Evolutionary conservation across 2,329 filamentous ascomycete genomes (phyloP).

Genomic region (Apiospora saccharicola): DNA sequence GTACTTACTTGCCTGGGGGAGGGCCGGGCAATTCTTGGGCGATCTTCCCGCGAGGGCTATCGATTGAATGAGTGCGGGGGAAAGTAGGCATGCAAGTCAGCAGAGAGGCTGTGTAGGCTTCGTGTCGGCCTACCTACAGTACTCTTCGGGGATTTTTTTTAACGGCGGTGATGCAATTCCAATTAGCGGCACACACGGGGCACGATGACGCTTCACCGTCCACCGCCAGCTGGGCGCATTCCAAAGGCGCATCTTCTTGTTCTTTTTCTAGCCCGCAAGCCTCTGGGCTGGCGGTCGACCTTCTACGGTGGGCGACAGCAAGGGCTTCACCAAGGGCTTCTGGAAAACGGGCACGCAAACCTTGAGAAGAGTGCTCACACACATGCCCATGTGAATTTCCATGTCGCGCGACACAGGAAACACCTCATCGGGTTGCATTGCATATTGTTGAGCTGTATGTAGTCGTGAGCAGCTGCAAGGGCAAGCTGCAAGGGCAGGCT

Average conservation of each 20-base stretch:
- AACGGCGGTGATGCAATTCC: slow-evolving; percentile 4
- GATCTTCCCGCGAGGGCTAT: background rate
- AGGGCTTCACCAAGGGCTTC: background rate
- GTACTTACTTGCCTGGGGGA: too few species aligned
- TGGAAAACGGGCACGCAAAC: slow-evolving; percentile 3
- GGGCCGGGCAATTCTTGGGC: background rate
- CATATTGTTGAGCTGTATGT: background rate
- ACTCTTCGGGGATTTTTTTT: background rate
- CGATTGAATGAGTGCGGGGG: background rate
- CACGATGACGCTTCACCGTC: background rate
- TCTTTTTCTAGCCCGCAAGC: background rate
- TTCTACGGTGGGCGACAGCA: background rate
- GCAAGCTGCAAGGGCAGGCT: background rate
- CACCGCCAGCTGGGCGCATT: background rate
- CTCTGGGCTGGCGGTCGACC: background rate
- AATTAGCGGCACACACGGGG: background rate
- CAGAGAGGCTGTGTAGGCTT: background rate
- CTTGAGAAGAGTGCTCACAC: background rate
- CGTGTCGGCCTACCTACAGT: background rate
- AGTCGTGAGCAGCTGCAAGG: too few species aligned
- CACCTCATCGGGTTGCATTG: background rate
- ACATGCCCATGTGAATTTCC: background rate
- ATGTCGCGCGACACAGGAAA: background rate
- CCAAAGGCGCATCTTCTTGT: background rate
- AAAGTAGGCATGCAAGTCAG: background rate